A percentile compares a stretch with the other conserved stretches of the same genome.
These are phyloP conservation scores for Suillus plorans DNA, from an alignment of 768 basidiomycete species.

Conservation along the genomic window DNA sequence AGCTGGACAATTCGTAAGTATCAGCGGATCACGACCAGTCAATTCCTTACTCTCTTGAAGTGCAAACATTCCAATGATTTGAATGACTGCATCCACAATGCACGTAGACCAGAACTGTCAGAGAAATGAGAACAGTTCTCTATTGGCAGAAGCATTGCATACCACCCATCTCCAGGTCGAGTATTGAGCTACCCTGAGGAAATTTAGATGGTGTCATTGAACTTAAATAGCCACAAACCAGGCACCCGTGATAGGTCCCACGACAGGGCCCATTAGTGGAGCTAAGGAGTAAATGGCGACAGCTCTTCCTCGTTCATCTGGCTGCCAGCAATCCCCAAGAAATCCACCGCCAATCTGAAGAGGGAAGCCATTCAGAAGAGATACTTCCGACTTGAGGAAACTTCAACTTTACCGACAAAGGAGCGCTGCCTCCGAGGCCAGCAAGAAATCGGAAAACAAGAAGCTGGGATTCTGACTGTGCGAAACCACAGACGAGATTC, in stretches of 20 bases:
- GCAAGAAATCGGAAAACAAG: constrained; percentile 69
- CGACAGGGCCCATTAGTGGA: constrained; percentile 62
- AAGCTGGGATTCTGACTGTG: constrained; percentile 54
- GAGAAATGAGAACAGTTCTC: neutral
- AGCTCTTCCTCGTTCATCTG: constrained; percentile 64
- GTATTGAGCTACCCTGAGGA: constrained; percentile 47
- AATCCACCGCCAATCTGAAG: constrained; percentile 63
- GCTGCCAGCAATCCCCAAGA: constrained; percentile 57
- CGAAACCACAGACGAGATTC: constrained; percentile 66
- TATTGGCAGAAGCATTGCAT: constrained; percentile 19
- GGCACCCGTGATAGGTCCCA: constrained; percentile 63
- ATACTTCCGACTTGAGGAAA: neutral
- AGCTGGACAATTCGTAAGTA: constrained; percentile 13
- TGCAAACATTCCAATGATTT: constrained; percentile 53
- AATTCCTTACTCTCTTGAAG: constrained; percentile 59
- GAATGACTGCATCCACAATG: constrained; percentile 54
- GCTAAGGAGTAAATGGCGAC: constrained; percentile 65
- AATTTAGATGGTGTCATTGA: neutral
- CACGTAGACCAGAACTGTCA: constrained; percentile 65
- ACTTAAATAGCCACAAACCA: constrained; percentile 36
- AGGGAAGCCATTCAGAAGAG: neutral
- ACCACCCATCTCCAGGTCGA: constrained; percentile 76
- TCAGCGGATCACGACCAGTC: constrained; percentile 16
- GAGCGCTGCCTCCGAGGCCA: constrained; percentile 73
- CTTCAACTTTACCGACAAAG: constrained; percentile 42